These are phyloP conservation scores for Aspergillus mulundensis DNA, from an alignment of 495 filamentous ascomycete genomes.

Conservation along the genomic window DNA sequence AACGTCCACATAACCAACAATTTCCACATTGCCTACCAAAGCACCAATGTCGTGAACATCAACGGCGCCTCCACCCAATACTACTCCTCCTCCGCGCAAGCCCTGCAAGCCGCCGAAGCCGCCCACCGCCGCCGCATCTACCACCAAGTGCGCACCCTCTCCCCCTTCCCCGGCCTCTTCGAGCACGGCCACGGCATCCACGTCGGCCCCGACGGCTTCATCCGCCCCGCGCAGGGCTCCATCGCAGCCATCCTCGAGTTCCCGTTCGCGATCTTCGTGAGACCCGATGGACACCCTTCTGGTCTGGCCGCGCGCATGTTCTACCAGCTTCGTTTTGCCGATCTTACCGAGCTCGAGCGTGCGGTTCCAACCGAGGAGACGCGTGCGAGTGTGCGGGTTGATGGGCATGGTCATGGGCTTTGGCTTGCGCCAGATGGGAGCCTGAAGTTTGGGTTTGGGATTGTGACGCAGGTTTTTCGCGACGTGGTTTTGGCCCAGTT, in stretches of 20 bases:
- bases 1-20: neutral
- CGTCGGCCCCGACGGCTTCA: neutral
- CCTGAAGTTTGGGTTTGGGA: neutral
- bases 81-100: too few relatives aligned
- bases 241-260: neutral
- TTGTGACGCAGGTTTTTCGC: neutral
- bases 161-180: neutral
- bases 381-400: neutral
- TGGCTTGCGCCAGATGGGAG: neutral
- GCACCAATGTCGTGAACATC: too few relatives aligned
- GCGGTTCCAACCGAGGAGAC: neutral
- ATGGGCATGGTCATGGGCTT: neutral
- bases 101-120: neutral
- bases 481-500: neutral
- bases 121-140: neutral
- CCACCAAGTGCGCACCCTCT: constrained; percentile 19
- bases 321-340: neutral
- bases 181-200: neutral
- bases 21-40: neutral
- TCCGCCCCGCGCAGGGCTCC: neutral
- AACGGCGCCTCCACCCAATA: too few relatives aligned
- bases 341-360: neutral
- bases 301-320: neutral
- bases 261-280: neutral
- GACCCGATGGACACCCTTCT: neutral